phyloP scores from a whole-genome alignment of 345 rosid genomes.

The Hibiscus tridactylites region DNA sequence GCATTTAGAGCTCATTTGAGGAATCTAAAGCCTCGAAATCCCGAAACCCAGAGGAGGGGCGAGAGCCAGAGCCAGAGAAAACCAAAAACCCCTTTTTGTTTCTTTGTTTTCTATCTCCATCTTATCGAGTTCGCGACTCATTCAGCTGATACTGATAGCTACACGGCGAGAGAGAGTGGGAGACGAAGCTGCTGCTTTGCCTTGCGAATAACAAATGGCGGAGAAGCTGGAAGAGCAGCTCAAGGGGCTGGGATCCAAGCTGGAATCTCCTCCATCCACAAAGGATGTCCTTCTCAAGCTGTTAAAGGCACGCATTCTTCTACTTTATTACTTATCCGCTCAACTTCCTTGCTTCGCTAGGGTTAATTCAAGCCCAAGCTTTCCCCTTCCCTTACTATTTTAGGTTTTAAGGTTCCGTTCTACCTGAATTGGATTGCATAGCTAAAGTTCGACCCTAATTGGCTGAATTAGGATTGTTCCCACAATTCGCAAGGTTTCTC shows the following conservation, averaged over 20 bases:
- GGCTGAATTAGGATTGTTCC: conserved; percentile 20
- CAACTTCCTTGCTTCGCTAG: conserved; percentile 2
- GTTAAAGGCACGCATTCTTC: conserved; percentile 50
- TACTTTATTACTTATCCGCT: background rate
- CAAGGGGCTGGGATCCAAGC: conserved; percentile 85
- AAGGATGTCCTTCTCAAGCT: conserved; percentile 78
- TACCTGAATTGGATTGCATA: background rate
- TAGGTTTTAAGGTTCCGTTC: background rate
- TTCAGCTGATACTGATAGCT: background rate
- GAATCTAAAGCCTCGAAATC: conserved; percentile 6
- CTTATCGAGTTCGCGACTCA: conserved; percentile 6
- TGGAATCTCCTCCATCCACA: conserved; percentile 55
- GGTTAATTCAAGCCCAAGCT: conserved; percentile 12
- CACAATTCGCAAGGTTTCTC: background rate
- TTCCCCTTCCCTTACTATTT: background rate
- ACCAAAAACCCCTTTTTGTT: background rate
- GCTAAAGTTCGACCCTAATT: background rate
- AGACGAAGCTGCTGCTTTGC: background rate
- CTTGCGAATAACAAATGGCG: conserved; percentile 36
- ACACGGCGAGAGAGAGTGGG: background rate
- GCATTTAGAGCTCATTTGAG: conserved; percentile 1
- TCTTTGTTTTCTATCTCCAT: background rate
- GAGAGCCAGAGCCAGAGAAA: background rate
- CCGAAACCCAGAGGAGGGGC: background rate
- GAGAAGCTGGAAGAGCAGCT: conserved; percentile 59